Percentiles rank a stretch among this genome's conserved stretches.
Conservation (phyloP, 495 filamentous ascomycete genomes). For the Aspergillus cavernicola region DNA sequence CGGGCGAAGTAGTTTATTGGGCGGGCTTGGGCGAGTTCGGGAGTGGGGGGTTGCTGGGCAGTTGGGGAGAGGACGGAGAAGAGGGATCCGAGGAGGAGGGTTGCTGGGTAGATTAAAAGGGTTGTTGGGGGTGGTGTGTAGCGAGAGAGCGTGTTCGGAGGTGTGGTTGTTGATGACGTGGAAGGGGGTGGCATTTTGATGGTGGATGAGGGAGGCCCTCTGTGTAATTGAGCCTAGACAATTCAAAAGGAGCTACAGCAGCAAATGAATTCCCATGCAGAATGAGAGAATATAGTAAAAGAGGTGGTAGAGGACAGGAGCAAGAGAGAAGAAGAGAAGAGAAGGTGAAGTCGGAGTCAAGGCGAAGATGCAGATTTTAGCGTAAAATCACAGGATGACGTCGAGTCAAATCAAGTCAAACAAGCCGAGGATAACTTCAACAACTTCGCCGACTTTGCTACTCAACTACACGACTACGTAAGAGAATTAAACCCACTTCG, state of each 20-base stretch:
- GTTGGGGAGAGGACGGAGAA: conserved; percentile 75
- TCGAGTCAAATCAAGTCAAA: no score
- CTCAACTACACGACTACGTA: no score
- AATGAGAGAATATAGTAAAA: no score
- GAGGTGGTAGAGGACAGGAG: background rate
- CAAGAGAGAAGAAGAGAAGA: background rate
- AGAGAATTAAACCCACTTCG: conserved; percentile 7
- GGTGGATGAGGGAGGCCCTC: background rate
- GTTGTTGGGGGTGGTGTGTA: conserved; percentile 16
- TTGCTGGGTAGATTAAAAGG: conserved; percentile 68
- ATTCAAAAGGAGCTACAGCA: background rate
- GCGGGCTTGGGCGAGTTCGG: conserved; percentile 22
- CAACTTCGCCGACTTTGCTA: no score
- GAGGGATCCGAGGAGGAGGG: conserved; percentile 73
- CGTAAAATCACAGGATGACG: background rate
- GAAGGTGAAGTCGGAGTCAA: background rate
- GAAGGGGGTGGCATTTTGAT: conserved; percentile 12
- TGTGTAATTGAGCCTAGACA: background rate
- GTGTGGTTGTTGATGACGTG: background rate
- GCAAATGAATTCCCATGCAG: no score
- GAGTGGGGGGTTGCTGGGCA: conserved; percentile 35
- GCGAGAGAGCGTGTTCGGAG: background rate
- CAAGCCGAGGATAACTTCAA: no score
- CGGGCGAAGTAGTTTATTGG: conserved; percentile 81
- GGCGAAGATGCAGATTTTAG: background rate